A percentile compares a stretch with the other conserved stretches of the same genome.
These are phyloP conservation scores for Vanderwaltozyma verrucispora DNA, from an alignment of 805 yeast genomes.

Conservation along the genomic window DNA sequence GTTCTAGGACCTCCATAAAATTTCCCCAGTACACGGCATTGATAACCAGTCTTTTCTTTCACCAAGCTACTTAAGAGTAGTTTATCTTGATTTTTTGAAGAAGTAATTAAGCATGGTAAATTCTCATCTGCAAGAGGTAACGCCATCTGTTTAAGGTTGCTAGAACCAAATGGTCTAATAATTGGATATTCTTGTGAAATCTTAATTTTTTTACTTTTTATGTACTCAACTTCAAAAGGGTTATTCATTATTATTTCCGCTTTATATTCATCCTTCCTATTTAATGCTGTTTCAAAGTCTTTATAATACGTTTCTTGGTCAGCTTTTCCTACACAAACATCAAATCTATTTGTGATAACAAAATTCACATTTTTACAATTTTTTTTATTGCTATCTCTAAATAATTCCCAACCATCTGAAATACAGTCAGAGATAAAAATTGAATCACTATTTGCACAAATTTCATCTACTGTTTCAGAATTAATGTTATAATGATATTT, in stretches of 20 bases:
- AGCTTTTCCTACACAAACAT: slow-evolving; percentile 1
- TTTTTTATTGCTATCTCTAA: slow-evolving; percentile 3
- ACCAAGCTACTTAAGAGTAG: slow-evolving; percentile 1
- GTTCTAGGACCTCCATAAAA: slow-evolving; percentile 10
- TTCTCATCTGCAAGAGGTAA: slow-evolving; percentile 1
- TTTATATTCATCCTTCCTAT: slow-evolving; percentile 6
- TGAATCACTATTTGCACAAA: slow-evolving; percentile 6
- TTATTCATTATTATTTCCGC: slow-evolving; percentile 5
- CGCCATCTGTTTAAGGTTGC: neutral
- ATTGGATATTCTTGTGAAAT: slow-evolving; percentile 2
- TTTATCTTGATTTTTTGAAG: slow-evolving; percentile 5
- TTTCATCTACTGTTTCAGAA: slow-evolving; percentile 1
- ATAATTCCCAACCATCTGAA: slow-evolving; percentile 7
- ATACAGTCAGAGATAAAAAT: slow-evolving; percentile 7
- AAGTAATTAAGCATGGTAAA: slow-evolving; percentile 5
- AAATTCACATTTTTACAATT: slow-evolving; percentile 5
- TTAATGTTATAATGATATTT: neutral
- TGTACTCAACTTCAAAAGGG: slow-evolving; percentile 4
- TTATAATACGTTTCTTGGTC: neutral
- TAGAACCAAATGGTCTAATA: slow-evolving; percentile 8
- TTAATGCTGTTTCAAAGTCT: slow-evolving; percentile 4
- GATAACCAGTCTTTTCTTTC: neutral
- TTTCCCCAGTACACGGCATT: slow-evolving; percentile 1
- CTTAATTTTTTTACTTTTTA: slow-evolving; percentile 2
- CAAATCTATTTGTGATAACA: slow-evolving; percentile 6